Percentiles rank a stretch among this genome's conserved stretches.
Conservation (phyloP, 805 yeast genomes). For the Hanseniaspora singularis region DNA sequence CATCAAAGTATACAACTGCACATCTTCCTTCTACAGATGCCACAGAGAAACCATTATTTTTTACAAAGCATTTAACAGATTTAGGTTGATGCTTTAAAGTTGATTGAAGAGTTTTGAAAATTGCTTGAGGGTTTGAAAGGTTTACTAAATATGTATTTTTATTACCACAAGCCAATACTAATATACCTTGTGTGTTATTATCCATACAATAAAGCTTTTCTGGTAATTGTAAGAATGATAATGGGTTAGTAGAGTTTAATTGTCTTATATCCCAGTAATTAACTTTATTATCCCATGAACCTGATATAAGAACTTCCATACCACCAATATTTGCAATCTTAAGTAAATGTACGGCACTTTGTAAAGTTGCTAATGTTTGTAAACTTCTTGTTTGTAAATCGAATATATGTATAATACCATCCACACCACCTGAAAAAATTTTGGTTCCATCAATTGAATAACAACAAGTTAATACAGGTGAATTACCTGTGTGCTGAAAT, state of each 20-base stretch:
- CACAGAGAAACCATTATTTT: conserved; percentile 82
- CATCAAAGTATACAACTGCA: conserved; percentile 85
- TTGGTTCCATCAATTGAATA: conserved; percentile 59
- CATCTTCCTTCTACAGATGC: conserved; percentile 94
- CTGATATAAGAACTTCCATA: conserved; percentile 60
- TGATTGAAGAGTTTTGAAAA: conserved; percentile 59
- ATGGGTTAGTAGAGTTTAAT: conserved; percentile 44
- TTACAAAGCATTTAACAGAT: conserved; percentile 70
- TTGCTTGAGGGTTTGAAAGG: conserved; percentile 67
- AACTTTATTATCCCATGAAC: conserved; percentile 93
- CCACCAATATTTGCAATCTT: conserved; percentile 77
- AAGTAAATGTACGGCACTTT: conserved; percentile 62
- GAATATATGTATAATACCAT: conserved; percentile 71
- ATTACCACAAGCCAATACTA: conserved; percentile 81
- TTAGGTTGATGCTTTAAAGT: conserved; percentile 88
- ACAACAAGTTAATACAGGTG: conserved; percentile 6
- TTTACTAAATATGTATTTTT: conserved; percentile 68
- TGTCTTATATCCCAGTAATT: conserved; percentile 91
- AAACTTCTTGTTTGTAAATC: conserved; percentile 75
- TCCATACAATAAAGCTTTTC: conserved; percentile 90
- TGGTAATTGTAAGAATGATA: conserved; percentile 70
- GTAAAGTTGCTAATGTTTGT: conserved; percentile 77
- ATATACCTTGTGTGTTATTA: conserved; percentile 62
- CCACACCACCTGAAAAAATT: conserved; percentile 81
- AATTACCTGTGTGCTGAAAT: conserved; percentile 6